Evolutionary conservation across 768 basidiomycete genomes (phyloP), one percentile per base, ranked within the genome.

Genomic region (Collybia sp.): DNA sequence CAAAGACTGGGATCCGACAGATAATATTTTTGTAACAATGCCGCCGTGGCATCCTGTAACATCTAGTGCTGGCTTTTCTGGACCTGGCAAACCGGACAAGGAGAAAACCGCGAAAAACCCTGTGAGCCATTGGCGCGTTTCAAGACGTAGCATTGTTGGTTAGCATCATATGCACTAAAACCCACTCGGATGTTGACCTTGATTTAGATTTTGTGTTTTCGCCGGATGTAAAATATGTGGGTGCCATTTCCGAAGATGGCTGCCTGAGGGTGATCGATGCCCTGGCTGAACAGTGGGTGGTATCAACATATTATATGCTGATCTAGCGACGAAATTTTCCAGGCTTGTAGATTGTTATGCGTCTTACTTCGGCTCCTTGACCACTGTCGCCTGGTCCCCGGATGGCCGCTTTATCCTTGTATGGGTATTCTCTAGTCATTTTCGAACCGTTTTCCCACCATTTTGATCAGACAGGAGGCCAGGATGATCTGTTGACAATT

Each of bases 401-500:
- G 94, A 98, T 61, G 90, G 92, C 11, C 81, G 94, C 15, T 97
- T 95, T 60, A 85, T 99, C 40, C 65, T 96, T 49, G 92, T 88
- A 61, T 42, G 60, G 49, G 9, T n/a, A 15, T 25, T 42, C 25
- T 44, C 32, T 38, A 13, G 42, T 38, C 40, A 18, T 32, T 45
- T 42, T 12, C 17, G n/a, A 44, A 38, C 49, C 30, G 40, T 36
- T 35, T 40, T 10, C 40, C 11, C 38, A 38, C 47, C 45, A 5
- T 53, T 42, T 33, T 12, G 16, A 3, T 36, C 42, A 93, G 89
- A 91, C 92, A 1, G 96, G 94, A 11, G 96, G 96, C 0, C 94
- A 99, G 71, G 96, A 99, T 58, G 96, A 99, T 59, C 75, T 98
- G 9, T 68, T 96, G 45, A 95, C 94, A 3, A 88, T 99, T 49